These are phyloP conservation scores for Schizochytrium sp. DNA, from an alignment of 108 stramenopile species.

Conservation along the genomic window DNA sequence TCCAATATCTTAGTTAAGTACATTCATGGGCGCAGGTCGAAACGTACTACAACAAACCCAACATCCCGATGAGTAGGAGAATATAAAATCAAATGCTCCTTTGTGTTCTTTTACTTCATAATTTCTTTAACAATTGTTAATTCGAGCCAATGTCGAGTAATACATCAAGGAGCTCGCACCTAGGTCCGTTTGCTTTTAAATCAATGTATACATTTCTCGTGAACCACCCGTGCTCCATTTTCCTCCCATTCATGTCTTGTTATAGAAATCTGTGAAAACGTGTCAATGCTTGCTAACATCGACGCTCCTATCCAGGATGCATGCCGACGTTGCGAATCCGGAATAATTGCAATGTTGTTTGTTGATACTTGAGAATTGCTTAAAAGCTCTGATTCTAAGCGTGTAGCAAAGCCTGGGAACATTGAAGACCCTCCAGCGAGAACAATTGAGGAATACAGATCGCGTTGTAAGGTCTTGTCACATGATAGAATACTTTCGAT, in stretches of 20 bases:
- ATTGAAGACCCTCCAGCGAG: conserved; percentile 49
- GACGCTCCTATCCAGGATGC: conserved; percentile 63
- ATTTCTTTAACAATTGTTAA: not conserved
- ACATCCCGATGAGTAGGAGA: not conserved
- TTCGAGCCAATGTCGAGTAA: not conserved
- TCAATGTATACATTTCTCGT: not conserved
- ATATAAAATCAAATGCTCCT: not conserved
- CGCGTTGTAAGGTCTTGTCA: not conserved
- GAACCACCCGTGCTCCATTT: conserved; percentile 15
- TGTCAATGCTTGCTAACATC: conserved; percentile 52
- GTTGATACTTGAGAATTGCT: not conserved
- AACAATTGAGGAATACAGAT: not conserved
- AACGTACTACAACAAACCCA: not conserved
- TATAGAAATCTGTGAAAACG: conserved; percentile 46
- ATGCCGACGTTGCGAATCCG: conserved; percentile 35
- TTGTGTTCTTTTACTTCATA: not conserved
- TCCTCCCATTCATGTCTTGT: conserved; percentile 57
- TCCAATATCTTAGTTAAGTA: conserved; percentile 34
- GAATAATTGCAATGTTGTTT: conserved; percentile 1
- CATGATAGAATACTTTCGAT: conserved; percentile 25
- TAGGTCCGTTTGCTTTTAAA: too few relatives aligned
- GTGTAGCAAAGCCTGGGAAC: conserved; percentile 51
- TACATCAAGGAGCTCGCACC: not conserved
- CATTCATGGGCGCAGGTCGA: conserved; percentile 43
- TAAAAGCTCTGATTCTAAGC: not conserved